Percentiles rank a stretch among this genome's conserved stretches.
Evolutionary conservation across 805 yeast genomes (phyloP).

Genomic region (Wickerhamiella siamensis): DNA sequence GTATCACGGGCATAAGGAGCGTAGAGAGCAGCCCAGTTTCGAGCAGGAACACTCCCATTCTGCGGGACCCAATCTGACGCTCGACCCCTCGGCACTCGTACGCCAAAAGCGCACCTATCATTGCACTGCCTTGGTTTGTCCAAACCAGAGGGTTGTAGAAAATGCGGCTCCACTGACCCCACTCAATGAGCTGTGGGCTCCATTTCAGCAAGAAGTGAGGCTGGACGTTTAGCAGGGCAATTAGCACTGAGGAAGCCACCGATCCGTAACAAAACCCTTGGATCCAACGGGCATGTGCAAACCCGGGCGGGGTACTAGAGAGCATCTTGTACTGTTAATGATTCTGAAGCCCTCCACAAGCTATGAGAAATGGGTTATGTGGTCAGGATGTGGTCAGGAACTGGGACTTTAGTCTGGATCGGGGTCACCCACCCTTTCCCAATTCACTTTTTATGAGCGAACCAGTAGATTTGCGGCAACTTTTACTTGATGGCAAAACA

Average conservation of each 20-base stretch:
- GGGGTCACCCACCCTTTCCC: too few relatives aligned
- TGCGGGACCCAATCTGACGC: conserved; percentile 5
- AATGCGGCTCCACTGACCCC: conserved; percentile 9
- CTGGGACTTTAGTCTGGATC: too few relatives aligned
- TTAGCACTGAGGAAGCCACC: conserved; percentile 1
- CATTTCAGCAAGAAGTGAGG: conserved; percentile 1
- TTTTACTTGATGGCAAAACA: background rate
- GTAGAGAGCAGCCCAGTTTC: background rate
- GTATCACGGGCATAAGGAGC: background rate
- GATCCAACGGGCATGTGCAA: background rate
- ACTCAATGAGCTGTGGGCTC: conserved; percentile 4
- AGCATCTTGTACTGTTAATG: background rate
- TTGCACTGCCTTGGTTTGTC: conserved; percentile 5
- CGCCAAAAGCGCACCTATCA: conserved; percentile 4
- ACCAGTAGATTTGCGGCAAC: background rate
- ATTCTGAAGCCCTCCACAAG: background rate
- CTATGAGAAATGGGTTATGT: too few relatives aligned
- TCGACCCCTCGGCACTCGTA: conserved; percentile 9
- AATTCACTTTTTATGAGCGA: background rate
- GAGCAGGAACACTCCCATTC: background rate
- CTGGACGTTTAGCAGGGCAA: conserved; percentile 3
- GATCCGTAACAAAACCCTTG: background rate
- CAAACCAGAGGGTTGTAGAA: conserved; percentile 3
- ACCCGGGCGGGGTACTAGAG: background rate
- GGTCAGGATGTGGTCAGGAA: too few relatives aligned